Percentiles rank a stretch among this genome's conserved stretches.
Evolutionary conservation across 139 green algal genomes (phyloP).

Genomic region (Edaphochlamys debaryana): DNA sequence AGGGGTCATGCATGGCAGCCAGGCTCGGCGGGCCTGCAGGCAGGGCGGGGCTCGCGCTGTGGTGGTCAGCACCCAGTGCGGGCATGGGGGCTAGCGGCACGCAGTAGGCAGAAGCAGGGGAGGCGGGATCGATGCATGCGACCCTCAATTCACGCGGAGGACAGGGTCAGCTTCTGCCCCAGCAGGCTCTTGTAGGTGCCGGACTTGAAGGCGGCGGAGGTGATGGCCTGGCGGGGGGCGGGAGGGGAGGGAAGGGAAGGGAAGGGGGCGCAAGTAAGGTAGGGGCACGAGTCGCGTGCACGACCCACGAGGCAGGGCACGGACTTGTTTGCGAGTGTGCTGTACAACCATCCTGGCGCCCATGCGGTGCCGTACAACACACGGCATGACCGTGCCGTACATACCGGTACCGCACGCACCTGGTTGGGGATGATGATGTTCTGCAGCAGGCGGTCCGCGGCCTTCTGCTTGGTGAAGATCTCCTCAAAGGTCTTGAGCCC

Average conservation of each 20-base stretch:
- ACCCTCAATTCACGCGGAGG: neutral
- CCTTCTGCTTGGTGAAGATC: constrained; percentile 1
- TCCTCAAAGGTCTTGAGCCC: neutral
- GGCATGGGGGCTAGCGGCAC: too few species aligned
- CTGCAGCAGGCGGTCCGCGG: constrained; percentile 7
- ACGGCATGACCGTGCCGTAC: neutral
- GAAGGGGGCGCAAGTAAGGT: too few species aligned
- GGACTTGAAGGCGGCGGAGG: neutral
- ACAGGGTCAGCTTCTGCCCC: neutral
- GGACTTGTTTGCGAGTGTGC: neutral
- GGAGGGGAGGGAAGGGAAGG: too few species aligned
- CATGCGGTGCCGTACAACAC: neutral
- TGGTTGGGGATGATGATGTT: constrained; percentile 13
- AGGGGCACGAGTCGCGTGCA: too few species aligned
- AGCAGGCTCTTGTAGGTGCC: neutral
- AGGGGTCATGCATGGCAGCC: too few species aligned
- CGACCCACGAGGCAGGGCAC: neutral
- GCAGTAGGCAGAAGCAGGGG: too few species aligned
- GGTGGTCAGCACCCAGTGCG: too few species aligned
- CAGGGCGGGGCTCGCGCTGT: too few species aligned
- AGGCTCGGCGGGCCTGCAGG: too few species aligned
- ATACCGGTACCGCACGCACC: neutral
- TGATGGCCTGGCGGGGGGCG: neutral
- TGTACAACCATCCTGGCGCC: too few species aligned
- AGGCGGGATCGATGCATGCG: too few species aligned